Evolutionary conservation across 2,329 filamentous ascomycete genomes (phyloP).

Genomic region (Colletotrichum kahawae): DNA sequence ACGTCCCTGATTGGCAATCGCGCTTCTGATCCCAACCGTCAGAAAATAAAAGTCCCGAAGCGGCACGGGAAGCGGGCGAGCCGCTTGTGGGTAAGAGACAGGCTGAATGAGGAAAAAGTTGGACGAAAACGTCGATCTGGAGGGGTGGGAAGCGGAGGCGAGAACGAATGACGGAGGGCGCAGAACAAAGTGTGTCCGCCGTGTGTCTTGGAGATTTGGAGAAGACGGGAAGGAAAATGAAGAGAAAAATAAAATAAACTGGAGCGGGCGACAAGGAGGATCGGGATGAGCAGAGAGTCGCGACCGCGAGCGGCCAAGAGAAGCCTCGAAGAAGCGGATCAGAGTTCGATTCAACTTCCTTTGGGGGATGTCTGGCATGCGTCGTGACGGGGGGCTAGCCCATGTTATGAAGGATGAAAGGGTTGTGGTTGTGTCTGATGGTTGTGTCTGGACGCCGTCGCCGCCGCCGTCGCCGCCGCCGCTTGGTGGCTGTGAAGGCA

Average conservation of each 20-base stretch:
- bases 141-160: neutral
- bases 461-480: neutral
- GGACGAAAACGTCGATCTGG: constrained; percentile 16
- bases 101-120: constrained; percentile 3
- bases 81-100: constrained; percentile 9
- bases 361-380: neutral
- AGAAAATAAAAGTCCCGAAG: constrained; percentile 13
- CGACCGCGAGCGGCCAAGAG: constrained; percentile 6
- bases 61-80: constrained; percentile 10
- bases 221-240: neutral
- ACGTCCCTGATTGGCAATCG: constrained; percentile 11
- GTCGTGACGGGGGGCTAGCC: neutral
- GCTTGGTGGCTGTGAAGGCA: neutral
- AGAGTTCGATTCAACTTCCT: neutral
- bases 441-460: neutral
- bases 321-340: neutral
- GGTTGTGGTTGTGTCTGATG: neutral
- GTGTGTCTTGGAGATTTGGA: neutral
- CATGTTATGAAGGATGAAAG: constrained; percentile 4
- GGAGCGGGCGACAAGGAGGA: constrained; percentile 4
- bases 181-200: neutral
- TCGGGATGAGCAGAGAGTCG: neutral
- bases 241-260: neutral
- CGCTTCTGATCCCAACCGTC: constrained; percentile 11
- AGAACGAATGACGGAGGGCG: neutral